phyloP scores from a whole-genome alignment of 148 eudicot species.

The Vaccinium vitisidaea region DNA sequence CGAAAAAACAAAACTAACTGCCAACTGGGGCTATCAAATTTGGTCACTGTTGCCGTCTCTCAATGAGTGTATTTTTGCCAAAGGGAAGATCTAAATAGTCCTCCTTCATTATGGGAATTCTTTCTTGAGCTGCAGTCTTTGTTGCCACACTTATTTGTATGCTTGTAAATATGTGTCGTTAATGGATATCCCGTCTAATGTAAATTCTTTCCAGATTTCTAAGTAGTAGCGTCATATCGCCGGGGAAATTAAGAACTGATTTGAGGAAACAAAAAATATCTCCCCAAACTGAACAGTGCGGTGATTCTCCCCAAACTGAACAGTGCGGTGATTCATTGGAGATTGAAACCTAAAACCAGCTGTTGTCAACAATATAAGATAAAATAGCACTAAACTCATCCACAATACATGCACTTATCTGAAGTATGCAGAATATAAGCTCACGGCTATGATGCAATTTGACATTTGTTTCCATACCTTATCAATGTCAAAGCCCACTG shows the following conservation, averaged over 20 bases:
- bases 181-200: neutral
- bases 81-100: neutral
- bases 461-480: conserved; percentile 43
- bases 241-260: neutral
- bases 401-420: neutral
- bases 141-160: neutral
- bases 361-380: neutral
- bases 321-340: neutral
- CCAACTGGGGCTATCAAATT: neutral
- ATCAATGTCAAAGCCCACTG: conserved; percentile 83
- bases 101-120: neutral
- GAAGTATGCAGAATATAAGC: neutral
- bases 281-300: neutral
- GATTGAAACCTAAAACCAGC: neutral
- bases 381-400: neutral
- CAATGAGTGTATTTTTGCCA: neutral
- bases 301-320: neutral
- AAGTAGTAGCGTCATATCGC: neutral
- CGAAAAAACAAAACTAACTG: neutral
- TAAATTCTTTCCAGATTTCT: neutral
- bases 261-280: conserved; percentile 1
- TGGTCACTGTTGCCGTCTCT: neutral
- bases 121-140: neutral
- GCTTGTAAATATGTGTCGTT: neutral
- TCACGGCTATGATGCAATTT: neutral